Percentiles rank a stretch among this genome's conserved stretches.
phyloP scores from a whole-genome alignment of 495 filamentous ascomycete genomes.

The Margaritispora aquatica region DNA sequence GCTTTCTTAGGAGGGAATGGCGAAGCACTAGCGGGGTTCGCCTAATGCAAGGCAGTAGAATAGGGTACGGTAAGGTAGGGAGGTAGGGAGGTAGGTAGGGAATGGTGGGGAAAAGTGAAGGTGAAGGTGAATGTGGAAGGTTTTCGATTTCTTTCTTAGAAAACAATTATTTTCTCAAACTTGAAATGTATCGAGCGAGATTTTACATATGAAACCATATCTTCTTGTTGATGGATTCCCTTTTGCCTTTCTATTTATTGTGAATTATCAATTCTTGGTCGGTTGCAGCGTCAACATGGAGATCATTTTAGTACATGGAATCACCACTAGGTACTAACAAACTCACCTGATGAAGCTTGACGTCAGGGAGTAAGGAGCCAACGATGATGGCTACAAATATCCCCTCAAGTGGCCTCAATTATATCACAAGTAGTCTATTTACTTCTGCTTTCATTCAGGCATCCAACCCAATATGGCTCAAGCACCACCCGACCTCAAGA shows the following conservation, averaged over 20 bases:
- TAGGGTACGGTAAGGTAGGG: not conserved
- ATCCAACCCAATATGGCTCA: constrained; percentile 12
- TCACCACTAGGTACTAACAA: not conserved
- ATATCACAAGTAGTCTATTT: too few species aligned
- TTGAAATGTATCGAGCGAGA: too few species aligned
- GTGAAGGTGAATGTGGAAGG: not conserved
- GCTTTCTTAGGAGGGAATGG: not conserved
- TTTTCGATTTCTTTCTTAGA: too few species aligned
- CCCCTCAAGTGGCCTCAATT: too few species aligned
- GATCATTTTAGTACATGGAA: not conserved
- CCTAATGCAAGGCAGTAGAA: not conserved
- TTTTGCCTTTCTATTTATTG: too few species aligned
- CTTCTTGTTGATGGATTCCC: too few species aligned
- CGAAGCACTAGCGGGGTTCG: constrained; percentile 5
- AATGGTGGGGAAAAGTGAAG: not conserved
- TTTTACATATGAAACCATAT: too few species aligned
- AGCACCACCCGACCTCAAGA: constrained; percentile 33
- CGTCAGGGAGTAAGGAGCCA: not conserved
- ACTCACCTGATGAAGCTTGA: not conserved
- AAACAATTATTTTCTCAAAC: too few species aligned
- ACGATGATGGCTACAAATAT: not conserved
- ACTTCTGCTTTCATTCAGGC: not conserved
- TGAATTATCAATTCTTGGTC: too few species aligned
- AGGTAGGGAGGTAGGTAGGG: not conserved
- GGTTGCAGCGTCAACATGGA: not conserved